These are phyloP conservation scores for Puccinia coronata DNA, from an alignment of 1,284 basidiomycete genomes.

Conservation along the genomic window DNA sequence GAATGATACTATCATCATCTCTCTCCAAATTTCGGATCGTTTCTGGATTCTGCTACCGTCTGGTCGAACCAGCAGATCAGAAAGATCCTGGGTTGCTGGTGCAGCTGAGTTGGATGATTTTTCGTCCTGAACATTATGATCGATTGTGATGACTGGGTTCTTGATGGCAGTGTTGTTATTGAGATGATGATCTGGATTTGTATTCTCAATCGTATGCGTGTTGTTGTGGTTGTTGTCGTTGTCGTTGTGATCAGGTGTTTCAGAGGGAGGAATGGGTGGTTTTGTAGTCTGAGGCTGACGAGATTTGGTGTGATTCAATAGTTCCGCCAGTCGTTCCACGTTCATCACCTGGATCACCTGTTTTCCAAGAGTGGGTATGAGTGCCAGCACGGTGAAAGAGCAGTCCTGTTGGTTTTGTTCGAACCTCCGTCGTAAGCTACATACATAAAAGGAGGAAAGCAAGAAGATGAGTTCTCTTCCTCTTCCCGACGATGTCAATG, in stretches of 20 bases:
- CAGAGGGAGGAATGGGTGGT: neutral
- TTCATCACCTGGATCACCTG: constrained; percentile 76
- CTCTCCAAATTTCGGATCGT: constrained; percentile 37
- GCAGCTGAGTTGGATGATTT: neutral
- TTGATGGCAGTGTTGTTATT: neutral
- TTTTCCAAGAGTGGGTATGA: constrained; percentile 73
- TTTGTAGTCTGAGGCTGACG: constrained; percentile 11
- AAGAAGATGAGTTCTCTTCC: too few species aligned
- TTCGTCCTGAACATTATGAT: neutral
- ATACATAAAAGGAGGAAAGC: too few species aligned
- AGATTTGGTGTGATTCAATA: constrained; percentile 20
- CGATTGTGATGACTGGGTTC: neutral
- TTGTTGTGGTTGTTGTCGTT: neutral
- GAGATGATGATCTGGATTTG: neutral
- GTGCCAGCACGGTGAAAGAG: constrained; percentile 75
- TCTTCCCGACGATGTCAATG: too few species aligned
- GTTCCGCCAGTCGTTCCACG: constrained; percentile 70
- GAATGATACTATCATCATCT: constrained; percentile 63
- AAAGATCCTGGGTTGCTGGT: constrained; percentile 54
- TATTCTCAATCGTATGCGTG: too few species aligned
- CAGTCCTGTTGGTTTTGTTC: constrained; percentile 78
- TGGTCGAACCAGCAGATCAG: constrained; percentile 16
- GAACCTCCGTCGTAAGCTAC: constrained; percentile 73
- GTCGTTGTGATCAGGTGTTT: neutral
- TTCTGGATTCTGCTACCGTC: constrained; percentile 18